Percentiles rank a stretch among this genome's conserved stretches.
These are phyloP conservation scores for Iodosphaeria phyllophila DNA, from an alignment of 2,329 filamentous ascomycete species.

Conservation along the genomic window DNA sequence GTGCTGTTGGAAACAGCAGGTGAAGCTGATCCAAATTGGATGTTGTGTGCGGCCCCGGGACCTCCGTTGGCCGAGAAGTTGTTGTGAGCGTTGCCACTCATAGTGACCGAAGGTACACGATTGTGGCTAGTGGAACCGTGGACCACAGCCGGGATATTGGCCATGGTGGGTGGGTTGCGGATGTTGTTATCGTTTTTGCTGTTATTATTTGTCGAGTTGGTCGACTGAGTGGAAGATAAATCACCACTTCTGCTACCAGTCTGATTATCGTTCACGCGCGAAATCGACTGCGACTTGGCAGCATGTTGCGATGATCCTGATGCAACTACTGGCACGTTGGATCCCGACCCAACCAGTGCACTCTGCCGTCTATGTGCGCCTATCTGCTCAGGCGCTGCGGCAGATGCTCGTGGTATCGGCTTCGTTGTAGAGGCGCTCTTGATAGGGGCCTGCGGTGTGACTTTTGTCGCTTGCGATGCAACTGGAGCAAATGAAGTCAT, in stretches of 20 bases:
- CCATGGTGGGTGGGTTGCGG: conserved; percentile 33
- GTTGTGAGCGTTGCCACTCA: conserved; percentile 59
- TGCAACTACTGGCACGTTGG: conserved; percentile 32
- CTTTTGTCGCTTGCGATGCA: too few species aligned
- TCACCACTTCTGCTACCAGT: too few species aligned
- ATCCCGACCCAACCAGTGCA: conserved; percentile 41
- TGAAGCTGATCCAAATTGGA: conserved; percentile 71
- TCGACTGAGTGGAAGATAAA: too few species aligned
- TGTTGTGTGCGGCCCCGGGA: conserved; percentile 40
- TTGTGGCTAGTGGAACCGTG: conserved; percentile 53
- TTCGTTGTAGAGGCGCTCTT: too few species aligned
- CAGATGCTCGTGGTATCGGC: too few species aligned
- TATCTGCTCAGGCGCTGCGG: too few species aligned
- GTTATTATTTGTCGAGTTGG: too few species aligned
- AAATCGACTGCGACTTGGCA: conserved; percentile 47
- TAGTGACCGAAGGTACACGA: conserved; percentile 80
- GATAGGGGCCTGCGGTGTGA: too few species aligned
- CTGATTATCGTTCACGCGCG: conserved; percentile 53
- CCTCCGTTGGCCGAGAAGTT: conserved; percentile 65
- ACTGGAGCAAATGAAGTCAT: too few species aligned
- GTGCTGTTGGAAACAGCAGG: conserved; percentile 47
- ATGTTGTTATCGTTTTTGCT: too few species aligned
- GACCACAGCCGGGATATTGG: conserved; percentile 46
- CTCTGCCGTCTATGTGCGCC: too few species aligned
- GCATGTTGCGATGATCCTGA: conserved; percentile 37